phyloP scores from a whole-genome alignment of 331 rosid species.

The Ulmus americana region DNA sequence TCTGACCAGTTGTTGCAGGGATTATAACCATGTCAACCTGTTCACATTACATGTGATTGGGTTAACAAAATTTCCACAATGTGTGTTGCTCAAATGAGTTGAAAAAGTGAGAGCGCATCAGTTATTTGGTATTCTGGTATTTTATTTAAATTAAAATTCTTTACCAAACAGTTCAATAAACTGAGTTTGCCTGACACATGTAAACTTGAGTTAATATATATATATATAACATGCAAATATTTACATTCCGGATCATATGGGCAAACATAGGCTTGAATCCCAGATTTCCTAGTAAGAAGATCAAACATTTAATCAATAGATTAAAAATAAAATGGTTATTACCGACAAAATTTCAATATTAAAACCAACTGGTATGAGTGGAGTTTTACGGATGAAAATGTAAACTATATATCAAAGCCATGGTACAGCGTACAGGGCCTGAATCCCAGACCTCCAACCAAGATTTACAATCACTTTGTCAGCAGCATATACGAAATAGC shows the following conservation, averaged over 20 bases:
- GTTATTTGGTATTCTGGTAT: not conserved
- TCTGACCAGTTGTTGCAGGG: constrained; percentile 91
- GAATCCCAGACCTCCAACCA: not conserved
- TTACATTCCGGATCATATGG: not conserved
- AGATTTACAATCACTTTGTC: not conserved
- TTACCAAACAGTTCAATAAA: not conserved
- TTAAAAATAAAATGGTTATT: too few relatives aligned
- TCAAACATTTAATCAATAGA: too few relatives aligned
- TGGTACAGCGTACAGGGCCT: not conserved
- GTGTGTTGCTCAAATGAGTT: not conserved
- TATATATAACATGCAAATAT: not conserved
- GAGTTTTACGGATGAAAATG: too few relatives aligned
- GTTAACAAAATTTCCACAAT: not conserved
- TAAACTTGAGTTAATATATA: not conserved
- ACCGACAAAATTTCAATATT: not conserved
- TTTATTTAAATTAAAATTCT: too few relatives aligned
- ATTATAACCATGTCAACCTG: constrained; percentile 96
- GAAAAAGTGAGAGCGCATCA: not conserved
- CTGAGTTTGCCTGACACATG: not conserved
- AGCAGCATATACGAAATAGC: not conserved
- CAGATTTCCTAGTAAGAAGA: not conserved
- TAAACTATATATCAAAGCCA: too few relatives aligned
- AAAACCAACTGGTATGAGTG: not conserved
- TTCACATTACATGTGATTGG: not conserved
- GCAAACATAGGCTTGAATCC: not conserved